These are phyloP conservation scores for Fusarium avenaceum DNA, from an alignment of 2,329 filamentous ascomycete species.

Conservation along the genomic window DNA sequence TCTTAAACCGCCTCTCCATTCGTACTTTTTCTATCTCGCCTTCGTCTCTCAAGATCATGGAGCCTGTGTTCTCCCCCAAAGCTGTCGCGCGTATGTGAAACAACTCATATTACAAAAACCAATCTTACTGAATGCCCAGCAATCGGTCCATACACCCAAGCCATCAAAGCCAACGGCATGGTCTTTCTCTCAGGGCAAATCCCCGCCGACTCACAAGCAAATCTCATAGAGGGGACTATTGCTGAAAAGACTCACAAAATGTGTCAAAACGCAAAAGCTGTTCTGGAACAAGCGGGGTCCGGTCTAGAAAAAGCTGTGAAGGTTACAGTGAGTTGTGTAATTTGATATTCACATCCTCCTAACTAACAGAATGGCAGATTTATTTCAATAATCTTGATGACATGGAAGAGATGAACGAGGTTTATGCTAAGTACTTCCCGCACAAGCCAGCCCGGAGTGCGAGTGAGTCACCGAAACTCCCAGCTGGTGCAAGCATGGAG, in stretches of 20 bases:
- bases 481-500: constrained; percentile 30
- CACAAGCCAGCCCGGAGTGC: constrained; percentile 34
- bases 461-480: constrained; percentile 26
- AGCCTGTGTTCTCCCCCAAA: constrained; percentile 24
- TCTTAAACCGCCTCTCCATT: not conserved
- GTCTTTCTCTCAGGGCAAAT: constrained; percentile 80
- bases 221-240: constrained; percentile 71
- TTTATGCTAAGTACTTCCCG: constrained; percentile 37
- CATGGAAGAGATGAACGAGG: constrained; percentile 34
- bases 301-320: constrained; percentile 76
- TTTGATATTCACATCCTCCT: not conserved
- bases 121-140: constrained; percentile 12
- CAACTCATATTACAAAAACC: not conserved
- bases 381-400: constrained; percentile 31
- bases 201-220: constrained; percentile 70
- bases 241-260: constrained; percentile 48
- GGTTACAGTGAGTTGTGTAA: constrained; percentile 57
- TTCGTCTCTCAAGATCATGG: constrained; percentile 2
- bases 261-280: constrained; percentile 71
- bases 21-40: not conserved
- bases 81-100: constrained; percentile 27
- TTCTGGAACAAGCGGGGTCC: constrained; percentile 76
- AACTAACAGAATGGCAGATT: not conserved
- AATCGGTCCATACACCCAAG: constrained; percentile 36
- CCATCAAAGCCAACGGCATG: constrained; percentile 56